Evolutionary conservation across 2,329 filamentous ascomycete species (phyloP).

Genomic region (Paraphaeosphaeria minitans): DNA sequence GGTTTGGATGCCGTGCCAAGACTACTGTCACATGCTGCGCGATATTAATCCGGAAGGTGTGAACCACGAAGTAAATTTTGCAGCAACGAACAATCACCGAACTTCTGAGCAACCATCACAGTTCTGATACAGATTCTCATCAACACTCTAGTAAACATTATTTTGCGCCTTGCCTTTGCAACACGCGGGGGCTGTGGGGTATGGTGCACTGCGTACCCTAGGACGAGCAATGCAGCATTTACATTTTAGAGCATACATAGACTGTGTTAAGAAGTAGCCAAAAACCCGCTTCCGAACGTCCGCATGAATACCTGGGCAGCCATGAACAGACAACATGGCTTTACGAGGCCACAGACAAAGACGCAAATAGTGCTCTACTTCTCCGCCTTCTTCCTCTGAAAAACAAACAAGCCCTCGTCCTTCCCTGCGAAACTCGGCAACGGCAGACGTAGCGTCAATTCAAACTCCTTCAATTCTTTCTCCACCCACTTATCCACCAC

Average conservation of each 20-base stretch:
- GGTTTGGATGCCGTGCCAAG: slow-evolving; percentile 4
- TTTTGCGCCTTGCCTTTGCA: too few relatives aligned
- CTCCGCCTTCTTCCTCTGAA: slow-evolving; percentile 45
- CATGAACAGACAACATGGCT: too few relatives aligned
- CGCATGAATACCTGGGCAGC: too few relatives aligned
- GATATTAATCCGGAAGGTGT: slow-evolving; percentile 3
- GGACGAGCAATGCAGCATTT: too few relatives aligned
- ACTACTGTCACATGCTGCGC: slow-evolving; percentile 10
- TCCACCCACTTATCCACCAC: slow-evolving; percentile 71
- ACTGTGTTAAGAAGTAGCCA: too few relatives aligned
- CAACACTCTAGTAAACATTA: too few relatives aligned
- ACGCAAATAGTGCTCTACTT: neutral
- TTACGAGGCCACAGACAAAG: too few relatives aligned
- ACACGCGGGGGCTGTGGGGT: too few relatives aligned
- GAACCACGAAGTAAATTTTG: neutral
- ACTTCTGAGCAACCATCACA: neutral
- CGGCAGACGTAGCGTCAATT: slow-evolving; percentile 66
- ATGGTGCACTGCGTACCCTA: too few relatives aligned
- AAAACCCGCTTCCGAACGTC: too few relatives aligned
- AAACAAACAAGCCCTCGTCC: slow-evolving; percentile 75
- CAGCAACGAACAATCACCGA: neutral
- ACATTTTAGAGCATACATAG: too few relatives aligned
- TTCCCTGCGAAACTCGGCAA: slow-evolving; percentile 78
- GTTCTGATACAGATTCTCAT: too few relatives aligned
- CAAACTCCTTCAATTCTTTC: slow-evolving; percentile 62